Evolutionary conservation across 139 green algal genomes (phyloP).

Genomic region (Chlamydomonas sphaeroides): DNA sequence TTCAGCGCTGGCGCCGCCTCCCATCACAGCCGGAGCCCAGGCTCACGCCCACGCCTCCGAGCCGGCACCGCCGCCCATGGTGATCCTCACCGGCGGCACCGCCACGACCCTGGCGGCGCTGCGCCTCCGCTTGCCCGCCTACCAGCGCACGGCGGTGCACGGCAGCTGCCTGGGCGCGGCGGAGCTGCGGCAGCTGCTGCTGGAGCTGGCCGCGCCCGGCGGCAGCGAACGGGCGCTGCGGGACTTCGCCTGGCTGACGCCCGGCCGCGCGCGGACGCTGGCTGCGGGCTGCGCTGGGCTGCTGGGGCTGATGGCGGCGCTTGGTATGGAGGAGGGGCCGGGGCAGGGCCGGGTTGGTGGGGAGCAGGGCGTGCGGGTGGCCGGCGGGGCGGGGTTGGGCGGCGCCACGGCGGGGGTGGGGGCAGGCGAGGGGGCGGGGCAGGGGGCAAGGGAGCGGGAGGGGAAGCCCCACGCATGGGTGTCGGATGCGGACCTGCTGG

Average conservation of each 20-base stretch:
- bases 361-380: no score
- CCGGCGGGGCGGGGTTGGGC: no score
- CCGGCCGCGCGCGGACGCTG: constrained; percentile 6
- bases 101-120: constrained; percentile 29
- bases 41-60: no score
- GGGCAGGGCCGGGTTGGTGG: no score
- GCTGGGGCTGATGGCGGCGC: constrained; percentile 13
- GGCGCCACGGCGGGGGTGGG: no score
- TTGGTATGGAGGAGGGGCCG: background rate
- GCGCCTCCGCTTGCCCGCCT: constrained; percentile 5
- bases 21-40: no score
- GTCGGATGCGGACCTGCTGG: constrained; percentile 29
- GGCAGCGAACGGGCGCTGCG: background rate
- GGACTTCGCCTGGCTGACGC: constrained; percentile 19
- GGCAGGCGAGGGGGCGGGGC: no score
- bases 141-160: constrained; percentile 11
- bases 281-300: constrained; percentile 16
- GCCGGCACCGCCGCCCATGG: no score
- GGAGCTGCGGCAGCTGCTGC: background rate
- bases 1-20: no score
- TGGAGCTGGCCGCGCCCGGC: background rate
- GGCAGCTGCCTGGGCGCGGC: background rate
- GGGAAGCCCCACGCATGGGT: background rate
- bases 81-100: constrained; percentile 7
- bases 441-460: no score